These are phyloP conservation scores for Colletotrichum salicis DNA, from an alignment of 2,329 filamentous ascomycete genomes.

Conservation along the genomic window DNA sequence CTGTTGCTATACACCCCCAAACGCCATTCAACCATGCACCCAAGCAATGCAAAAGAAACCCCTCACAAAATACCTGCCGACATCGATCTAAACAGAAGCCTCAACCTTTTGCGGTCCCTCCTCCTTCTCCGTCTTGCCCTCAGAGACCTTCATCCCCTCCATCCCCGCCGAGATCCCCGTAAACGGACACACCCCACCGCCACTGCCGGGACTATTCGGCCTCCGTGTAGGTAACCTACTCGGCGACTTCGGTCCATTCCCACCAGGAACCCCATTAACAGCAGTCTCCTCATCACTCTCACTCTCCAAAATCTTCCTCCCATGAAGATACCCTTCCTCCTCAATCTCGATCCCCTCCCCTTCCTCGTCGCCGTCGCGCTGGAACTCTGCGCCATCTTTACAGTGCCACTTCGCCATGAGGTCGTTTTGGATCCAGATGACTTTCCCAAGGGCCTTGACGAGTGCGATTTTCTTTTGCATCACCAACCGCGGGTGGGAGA, in stretches of 20 bases:
- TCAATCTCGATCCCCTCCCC: constrained; percentile 57
- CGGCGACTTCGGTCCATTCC: constrained; percentile 15
- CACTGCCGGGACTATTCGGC: constrained; percentile 36
- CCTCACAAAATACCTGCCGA: not conserved
- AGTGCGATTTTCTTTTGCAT: constrained; percentile 77
- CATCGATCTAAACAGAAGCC: not conserved
- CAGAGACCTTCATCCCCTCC: constrained; percentile 6
- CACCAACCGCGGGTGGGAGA: constrained; percentile 75
- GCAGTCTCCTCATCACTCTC: constrained; percentile 47
- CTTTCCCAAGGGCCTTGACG: constrained; percentile 80
- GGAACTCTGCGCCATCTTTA: constrained; percentile 72
- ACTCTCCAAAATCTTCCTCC: constrained; percentile 66
- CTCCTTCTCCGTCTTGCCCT: not conserved
- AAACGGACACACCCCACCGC: constrained; percentile 40
- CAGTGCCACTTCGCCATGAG: constrained; percentile 87
- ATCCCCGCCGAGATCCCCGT: constrained; percentile 36
- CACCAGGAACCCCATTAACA: not conserved
- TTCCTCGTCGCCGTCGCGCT: constrained; percentile 50
- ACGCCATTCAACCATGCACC: not conserved
- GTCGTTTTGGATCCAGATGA: constrained; percentile 91
- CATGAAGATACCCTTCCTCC: constrained; percentile 72
- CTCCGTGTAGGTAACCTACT: constrained; percentile 31
- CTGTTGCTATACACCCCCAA: not conserved
- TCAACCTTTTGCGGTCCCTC: constrained; percentile 14
- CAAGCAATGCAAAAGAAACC: not conserved